Base-by-base conservation (phyloP, 257 asterid species). In the Rehmannia glutinosa region DNA sequence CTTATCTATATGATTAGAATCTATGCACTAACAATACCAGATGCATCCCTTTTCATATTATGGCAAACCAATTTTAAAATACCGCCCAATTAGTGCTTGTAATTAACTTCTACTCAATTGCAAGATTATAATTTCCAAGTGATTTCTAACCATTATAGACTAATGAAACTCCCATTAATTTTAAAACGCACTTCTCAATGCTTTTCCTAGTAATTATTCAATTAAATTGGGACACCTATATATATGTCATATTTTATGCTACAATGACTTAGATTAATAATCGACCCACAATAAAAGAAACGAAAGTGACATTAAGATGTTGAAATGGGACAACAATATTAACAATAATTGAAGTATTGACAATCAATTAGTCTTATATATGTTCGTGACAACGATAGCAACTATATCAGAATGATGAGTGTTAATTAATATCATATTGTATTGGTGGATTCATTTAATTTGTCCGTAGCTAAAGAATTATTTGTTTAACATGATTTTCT, bases 381-480 rank as follows among this genome's bases (percentile, higher is more conserved):
- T 61, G 70, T 64, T 75, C 15, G 43, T 62, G 77, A 67, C 54
- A 64, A 71, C 46, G 78, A 74, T 56, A 12, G 65, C 72, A 68
- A 54, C 50, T 43, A 47, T 5, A 53, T 49, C 70, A 35, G 2
- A 62, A 58, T 66, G 45, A 51, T 53, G 23, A 63, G 56, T 68
- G 51, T 32, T 32, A 8, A n/a, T 56, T 66, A 21, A 17, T 52
- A 50, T 73, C 68, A 62, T 73, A 8, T 28, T 49, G 73, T 66
- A n/a, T n/a, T 76, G 73, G 85, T 70, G 79, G 77, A 62, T 70
- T 76, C n/a, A n/a, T n/a, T n/a, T 80, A 73, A 42, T 67, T 77
- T 73, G 76, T 77, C 76, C 56, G 17, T 59, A 45, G 30, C 62
- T 10, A 16, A 45, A 41, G 16, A 25, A 47, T 47, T 53, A n/a